Conservation (phyloP, 2,329 filamentous ascomycete genomes). For the Colletotrichum somersetense region DNA sequence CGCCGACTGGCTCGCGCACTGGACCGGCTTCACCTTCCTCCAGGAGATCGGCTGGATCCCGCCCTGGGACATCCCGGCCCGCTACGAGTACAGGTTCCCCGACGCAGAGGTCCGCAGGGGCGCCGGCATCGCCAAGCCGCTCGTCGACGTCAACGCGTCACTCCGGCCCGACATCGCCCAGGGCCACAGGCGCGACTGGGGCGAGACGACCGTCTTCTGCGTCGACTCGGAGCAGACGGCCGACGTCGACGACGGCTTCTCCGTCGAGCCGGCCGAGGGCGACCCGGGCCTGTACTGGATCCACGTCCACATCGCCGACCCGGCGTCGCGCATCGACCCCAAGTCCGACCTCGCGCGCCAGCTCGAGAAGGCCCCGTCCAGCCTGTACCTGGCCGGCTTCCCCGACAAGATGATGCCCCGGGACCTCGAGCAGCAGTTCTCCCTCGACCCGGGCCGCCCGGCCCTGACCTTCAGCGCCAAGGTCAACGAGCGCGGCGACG, state of each 20-base stretch:
- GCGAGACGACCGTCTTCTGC: constrained; percentile 73
- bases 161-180: constrained; percentile 59
- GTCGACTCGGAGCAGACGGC: constrained; percentile 76
- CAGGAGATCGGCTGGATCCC: constrained; percentile 80
- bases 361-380: constrained; percentile 71
- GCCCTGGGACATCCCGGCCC: constrained; percentile 76
- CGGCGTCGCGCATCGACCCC: constrained; percentile 75
- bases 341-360: constrained; percentile 69
- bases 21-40: constrained; percentile 73
- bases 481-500: constrained; percentile 64
- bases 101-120: constrained; percentile 58
- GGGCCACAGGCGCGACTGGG: constrained; percentile 70
- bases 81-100: constrained; percentile 71
- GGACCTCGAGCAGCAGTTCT: constrained; percentile 60
- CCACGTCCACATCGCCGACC: constrained; percentile 83
- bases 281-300: constrained; percentile 74
- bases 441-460: constrained; percentile 63
- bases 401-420: constrained; percentile 69
- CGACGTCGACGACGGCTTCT: constrained; percentile 85
- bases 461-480: constrained; percentile 74
- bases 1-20: constrained; percentile 58
- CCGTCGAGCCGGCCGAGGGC: constrained; percentile 70
- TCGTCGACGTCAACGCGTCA: constrained; percentile 50
- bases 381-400: constrained; percentile 71
- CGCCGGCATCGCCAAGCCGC: constrained; percentile 56